phyloP scores from a whole-genome alignment of 306 rosid genomes.

The Crotalaria pallida region DNA sequence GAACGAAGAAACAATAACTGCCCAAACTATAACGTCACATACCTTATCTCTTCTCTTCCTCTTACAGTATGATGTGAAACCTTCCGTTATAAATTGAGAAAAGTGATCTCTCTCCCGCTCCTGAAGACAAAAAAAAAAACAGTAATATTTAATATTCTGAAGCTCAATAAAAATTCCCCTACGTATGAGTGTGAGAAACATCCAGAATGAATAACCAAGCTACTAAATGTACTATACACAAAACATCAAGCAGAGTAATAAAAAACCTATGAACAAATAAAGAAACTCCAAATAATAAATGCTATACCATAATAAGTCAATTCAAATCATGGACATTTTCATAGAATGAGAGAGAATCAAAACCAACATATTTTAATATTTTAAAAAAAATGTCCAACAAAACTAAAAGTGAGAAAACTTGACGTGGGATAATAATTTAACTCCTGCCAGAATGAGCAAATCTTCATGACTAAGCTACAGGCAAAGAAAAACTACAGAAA shows the following conservation, averaged over 20 bases:
- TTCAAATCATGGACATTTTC: background rate
- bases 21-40: constrained; percentile 17
- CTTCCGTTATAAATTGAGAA: constrained; percentile 87
- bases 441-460: background rate
- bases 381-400: background rate
- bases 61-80: constrained; percentile 91
- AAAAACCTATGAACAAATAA: background rate
- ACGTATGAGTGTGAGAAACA: background rate
- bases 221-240: background rate
- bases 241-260: background rate
- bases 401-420: background rate
- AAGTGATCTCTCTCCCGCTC: constrained; percentile 92
- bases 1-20: background rate
- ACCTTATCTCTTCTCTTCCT: constrained; percentile 99
- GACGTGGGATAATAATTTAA: background rate
- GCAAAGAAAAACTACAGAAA: background rate
- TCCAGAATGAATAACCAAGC: background rate
- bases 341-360: background rate
- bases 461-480: background rate
- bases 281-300: background rate
- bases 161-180: background rate
- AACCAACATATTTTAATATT: background rate
- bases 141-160: background rate
- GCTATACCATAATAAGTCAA: background rate
- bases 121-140: constrained; percentile 35